Conservation (phyloP, 164 flowering plant genomes). For the Magnolia officinalis region DNA sequence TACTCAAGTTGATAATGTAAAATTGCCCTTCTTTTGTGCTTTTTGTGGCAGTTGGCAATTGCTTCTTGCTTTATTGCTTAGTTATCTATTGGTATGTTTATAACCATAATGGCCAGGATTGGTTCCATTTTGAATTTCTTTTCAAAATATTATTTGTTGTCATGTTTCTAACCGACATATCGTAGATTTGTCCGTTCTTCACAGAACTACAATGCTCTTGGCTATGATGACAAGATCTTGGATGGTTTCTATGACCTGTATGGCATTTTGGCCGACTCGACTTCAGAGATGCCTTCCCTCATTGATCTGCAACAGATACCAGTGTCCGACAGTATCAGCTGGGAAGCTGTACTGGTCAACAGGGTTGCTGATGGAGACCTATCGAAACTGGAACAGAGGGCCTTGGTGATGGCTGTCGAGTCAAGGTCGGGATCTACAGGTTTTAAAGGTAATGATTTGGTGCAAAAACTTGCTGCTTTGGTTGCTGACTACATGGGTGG, state of each 20-base stretch:
- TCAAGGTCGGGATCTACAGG: conserved; percentile 42
- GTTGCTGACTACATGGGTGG: conserved; percentile 95
- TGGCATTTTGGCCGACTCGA: conserved; percentile 55
- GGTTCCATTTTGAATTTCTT: no score
- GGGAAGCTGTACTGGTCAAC: conserved; percentile 89
- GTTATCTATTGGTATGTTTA: no score
- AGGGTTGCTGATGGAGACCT: conserved; percentile 73
- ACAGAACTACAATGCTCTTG: conserved; percentile 87
- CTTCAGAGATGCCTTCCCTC: conserved; percentile 87
- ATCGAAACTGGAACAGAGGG: conserved; percentile 68
- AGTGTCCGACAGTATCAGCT: conserved; percentile 56
- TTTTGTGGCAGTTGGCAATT: no score
- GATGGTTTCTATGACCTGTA: conserved; percentile 96
- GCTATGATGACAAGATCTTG: conserved; percentile 89
- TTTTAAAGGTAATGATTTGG: conserved; percentile 35
- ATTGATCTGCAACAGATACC: conserved; percentile 82
- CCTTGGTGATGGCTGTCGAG: conserved; percentile 51
- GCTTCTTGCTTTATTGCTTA: no score
- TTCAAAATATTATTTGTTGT: neutral
- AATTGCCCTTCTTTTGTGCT: no score
- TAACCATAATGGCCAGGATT: no score
- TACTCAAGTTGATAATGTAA: no score
- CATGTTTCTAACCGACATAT: conserved; percentile 22
- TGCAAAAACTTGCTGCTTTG: conserved; percentile 60
- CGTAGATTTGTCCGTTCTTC: conserved; percentile 55